Evolutionary conservation across 768 basidiomycete genomes (phyloP).

Genomic region (Arthromyces matolae): DNA sequence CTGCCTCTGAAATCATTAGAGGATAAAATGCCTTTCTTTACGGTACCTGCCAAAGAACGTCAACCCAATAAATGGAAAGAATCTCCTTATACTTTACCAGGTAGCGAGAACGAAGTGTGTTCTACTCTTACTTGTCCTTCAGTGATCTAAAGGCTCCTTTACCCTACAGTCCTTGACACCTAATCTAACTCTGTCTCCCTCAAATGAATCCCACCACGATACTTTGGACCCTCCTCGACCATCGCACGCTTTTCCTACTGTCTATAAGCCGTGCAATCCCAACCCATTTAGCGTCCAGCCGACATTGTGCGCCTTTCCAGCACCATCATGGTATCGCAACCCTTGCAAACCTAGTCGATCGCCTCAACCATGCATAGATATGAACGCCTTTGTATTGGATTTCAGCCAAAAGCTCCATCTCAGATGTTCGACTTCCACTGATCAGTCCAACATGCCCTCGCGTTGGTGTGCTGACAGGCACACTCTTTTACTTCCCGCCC

Average conservation of each 20-base stretch:
- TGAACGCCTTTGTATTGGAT: slow-evolving; percentile 22
- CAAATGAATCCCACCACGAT: slow-evolving; percentile 4
- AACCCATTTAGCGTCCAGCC: slow-evolving; percentile 10
- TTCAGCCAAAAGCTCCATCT: slow-evolving; percentile 25
- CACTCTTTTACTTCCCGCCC: slow-evolving; percentile 21
- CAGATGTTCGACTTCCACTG: background rate
- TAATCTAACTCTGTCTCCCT: too few relatives aligned
- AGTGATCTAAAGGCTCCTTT: too few relatives aligned
- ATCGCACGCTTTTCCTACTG: slow-evolving; percentile 26
- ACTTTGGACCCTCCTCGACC: slow-evolving; percentile 11
- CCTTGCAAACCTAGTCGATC: slow-evolving; percentile 10
- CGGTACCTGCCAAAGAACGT: slow-evolving; percentile 18
- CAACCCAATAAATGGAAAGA: slow-evolving; percentile 2
- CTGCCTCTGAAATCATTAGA: slow-evolving; percentile 23
- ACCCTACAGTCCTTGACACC: too few relatives aligned
- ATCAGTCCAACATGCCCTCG: background rate
- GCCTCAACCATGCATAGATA: slow-evolving; percentile 11
- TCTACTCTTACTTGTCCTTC: too few relatives aligned
- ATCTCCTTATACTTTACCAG: slow-evolving; percentile 10
- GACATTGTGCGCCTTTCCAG: slow-evolving; percentile 21
- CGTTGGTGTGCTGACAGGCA: slow-evolving; percentile 24
- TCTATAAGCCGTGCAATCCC: slow-evolving; percentile 6
- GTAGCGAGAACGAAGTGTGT: slow-evolving; percentile 8
- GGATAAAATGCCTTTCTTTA: slow-evolving; percentile 22
- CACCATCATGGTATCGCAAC: slow-evolving; percentile 30